Evolutionary conservation across 2,329 filamentous ascomycete genomes (phyloP), one percentile per base, ranked within the genome.

Genomic region (Thielaviopsis ethacetica): DNA sequence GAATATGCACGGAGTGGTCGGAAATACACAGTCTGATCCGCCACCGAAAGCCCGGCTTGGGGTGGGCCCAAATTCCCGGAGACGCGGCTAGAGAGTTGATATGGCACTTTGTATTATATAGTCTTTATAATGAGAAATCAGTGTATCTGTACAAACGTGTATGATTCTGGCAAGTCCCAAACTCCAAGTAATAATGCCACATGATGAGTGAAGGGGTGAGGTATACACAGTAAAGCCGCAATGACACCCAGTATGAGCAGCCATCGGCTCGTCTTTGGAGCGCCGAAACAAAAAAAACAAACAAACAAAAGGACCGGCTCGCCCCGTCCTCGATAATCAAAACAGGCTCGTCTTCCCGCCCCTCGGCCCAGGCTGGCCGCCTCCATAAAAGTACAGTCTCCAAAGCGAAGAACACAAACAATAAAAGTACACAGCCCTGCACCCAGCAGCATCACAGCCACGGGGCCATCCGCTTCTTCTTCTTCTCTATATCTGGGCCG

Each of bases 371-470:
- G 38, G 10, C 17, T 44, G 38, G 13, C 38, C 17, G 17, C 27
- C 44, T 13, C 44, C 26, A 56, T 55, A 59, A 55, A 55, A 52
- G 21, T 56, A 59, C 58, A 59, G 30, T 54, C 57, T 54, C 57
- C 44, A 55, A 26, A 58, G n/a, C n/a, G 6, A 53, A 59, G 53
- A 56, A 34, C 24, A 51, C 22, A 44, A 51, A 59, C 44, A 50
- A 50, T 56, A 56, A 56, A 59, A 56, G 49, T 51, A 57, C 47
- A 51, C 56, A 51, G 27, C 47, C 24, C 26, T 44, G 38, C 17
- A n/a, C 38, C 38, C 38, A 44, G 15, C 15, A 44, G 38, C 38
- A 15, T 44, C 38, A 17, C 13, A 44, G 38, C 38, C n/a, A 44
- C 38, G 5, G 17, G 17, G 38, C 38, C 38, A 44, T 44, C 38